Conservation (phyloP, 352 stramenopile genomes). For the Pythium insidiosum region DNA sequence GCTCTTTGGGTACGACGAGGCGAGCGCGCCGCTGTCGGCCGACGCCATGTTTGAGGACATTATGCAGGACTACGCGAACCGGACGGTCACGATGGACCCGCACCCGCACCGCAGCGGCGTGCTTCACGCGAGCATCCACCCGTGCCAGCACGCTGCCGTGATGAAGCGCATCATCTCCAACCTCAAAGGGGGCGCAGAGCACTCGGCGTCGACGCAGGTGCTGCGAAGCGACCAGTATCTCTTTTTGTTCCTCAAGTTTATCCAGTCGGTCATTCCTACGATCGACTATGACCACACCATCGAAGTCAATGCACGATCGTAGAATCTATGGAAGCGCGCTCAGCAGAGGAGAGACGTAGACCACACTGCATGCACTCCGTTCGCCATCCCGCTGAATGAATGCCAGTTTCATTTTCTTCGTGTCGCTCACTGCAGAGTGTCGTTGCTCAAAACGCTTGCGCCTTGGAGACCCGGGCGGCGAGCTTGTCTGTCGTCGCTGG, state of each 20-base stretch:
- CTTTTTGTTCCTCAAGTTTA: constrained; percentile 99
- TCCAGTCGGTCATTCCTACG: constrained; percentile 97
- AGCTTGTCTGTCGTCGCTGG: background rate
- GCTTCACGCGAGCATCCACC: constrained; percentile 95
- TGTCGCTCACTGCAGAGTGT: too few species aligned
- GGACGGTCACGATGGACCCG: constrained; percentile 98
- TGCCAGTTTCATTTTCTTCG: too few species aligned
- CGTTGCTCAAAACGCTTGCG: constrained; percentile 13
- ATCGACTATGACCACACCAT: constrained; percentile 99
- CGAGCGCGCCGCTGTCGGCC: constrained; percentile 77
- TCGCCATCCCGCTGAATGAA: too few species aligned
- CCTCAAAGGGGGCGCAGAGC: constrained; percentile 62
- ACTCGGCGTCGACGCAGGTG: constrained; percentile 20
- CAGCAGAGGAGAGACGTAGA: too few species aligned
- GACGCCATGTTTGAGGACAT: constrained; percentile 98
- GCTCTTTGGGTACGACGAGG: constrained; percentile 95
- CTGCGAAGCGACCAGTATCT: constrained; percentile 96
- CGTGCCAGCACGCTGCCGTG: constrained; percentile 96
- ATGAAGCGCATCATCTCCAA: constrained; percentile 98
- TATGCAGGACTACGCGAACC: constrained; percentile 98
- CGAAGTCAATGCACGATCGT: constrained; percentile 92
- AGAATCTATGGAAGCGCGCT: too few species aligned
- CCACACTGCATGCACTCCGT: too few species aligned
- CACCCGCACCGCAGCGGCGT: constrained; percentile 90
- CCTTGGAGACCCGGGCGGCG: background rate